A percentile compares a stretch with the other conserved stretches of the same genome.
phyloP scores from a whole-genome alignment of 768 basidiomycete genomes.

The Trametes maxima region DNA sequence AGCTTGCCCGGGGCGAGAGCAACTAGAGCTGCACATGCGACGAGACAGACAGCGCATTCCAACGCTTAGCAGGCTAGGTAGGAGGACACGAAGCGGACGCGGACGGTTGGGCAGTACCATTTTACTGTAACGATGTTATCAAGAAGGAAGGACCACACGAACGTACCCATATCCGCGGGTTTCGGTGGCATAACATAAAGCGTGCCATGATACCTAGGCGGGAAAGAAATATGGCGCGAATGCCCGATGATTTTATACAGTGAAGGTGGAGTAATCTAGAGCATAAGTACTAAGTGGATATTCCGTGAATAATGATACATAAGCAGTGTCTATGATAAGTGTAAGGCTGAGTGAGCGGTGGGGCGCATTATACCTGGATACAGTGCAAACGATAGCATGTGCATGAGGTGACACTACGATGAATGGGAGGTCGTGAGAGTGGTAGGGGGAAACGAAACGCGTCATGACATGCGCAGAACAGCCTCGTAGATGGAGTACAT shows the following conservation, averaged over 20 bases:
- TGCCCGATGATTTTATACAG: constrained; percentile 11
- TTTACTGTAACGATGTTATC: constrained; percentile 15
- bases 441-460: neutral
- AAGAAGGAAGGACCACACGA: constrained; percentile 3
- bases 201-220: no score
- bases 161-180: neutral
- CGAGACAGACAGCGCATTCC: constrained; percentile 12
- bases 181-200: neutral
- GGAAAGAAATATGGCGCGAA: neutral
- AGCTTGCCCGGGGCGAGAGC: constrained; percentile 72
- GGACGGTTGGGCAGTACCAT: constrained; percentile 14
- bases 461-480: constrained; percentile 57
- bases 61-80: neutral
- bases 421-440: neutral
- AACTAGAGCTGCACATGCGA: neutral
- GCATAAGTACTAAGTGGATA: constrained; percentile 10
- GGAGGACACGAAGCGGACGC: neutral
- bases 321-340: constrained; percentile 11
- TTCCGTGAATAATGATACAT: constrained; percentile 19
- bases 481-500: constrained; percentile 98
- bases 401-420: neutral
- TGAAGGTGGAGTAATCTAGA: constrained; percentile 11
- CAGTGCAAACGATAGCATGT: constrained; percentile 15
- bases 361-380: constrained; percentile 8
- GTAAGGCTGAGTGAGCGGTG: constrained; percentile 11